A percentile compares a stretch with the other conserved stretches of the same genome.
Conservation (phyloP, 306 rosid genomes). For the Vigna mungo region DNA sequence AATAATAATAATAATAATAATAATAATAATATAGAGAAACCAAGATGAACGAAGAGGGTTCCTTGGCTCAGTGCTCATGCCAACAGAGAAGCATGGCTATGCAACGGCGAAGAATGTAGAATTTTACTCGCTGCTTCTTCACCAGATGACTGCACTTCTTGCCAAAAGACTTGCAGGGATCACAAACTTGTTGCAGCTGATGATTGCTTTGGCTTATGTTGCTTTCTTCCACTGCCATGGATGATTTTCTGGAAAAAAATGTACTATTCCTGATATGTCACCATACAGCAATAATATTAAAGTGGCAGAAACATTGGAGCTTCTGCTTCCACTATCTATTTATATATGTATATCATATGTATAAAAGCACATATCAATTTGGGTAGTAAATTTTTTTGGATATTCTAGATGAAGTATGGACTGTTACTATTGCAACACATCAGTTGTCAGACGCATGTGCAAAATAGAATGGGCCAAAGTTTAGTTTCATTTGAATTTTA, state of each 20-base stretch:
- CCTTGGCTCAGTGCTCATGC: constrained; percentile 40
- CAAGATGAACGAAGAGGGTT: neutral
- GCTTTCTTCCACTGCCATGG: constrained; percentile 61
- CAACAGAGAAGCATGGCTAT: constrained; percentile 47
- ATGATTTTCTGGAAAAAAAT: constrained; percentile 32
- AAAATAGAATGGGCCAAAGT: constrained; percentile 56
- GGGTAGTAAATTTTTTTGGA: constrained; percentile 41
- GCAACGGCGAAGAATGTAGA: constrained; percentile 51
- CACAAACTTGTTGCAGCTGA: constrained; percentile 48
- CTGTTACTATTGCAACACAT: constrained; percentile 49
- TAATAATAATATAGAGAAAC: neutral
- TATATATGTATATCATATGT: too few species aligned
- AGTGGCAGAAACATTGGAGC: constrained; percentile 39
- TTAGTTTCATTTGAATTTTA: constrained; percentile 41
- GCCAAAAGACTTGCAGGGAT: constrained; percentile 70
- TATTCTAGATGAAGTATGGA: constrained; percentile 51
- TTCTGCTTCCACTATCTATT: constrained; percentile 34
- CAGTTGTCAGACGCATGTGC: constrained; percentile 53
- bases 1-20: too few species aligned
- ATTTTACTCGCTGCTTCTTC: constrained; percentile 45
- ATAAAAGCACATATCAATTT: constrained; percentile 2
- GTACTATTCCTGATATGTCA: constrained; percentile 28
- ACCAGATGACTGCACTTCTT: constrained; percentile 64
- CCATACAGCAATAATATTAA: constrained; percentile 34
- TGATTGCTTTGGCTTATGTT: constrained; percentile 43